Base-by-base conservation (phyloP, 352 stramenopile species). In the Phytophthora crassamura region DNA sequence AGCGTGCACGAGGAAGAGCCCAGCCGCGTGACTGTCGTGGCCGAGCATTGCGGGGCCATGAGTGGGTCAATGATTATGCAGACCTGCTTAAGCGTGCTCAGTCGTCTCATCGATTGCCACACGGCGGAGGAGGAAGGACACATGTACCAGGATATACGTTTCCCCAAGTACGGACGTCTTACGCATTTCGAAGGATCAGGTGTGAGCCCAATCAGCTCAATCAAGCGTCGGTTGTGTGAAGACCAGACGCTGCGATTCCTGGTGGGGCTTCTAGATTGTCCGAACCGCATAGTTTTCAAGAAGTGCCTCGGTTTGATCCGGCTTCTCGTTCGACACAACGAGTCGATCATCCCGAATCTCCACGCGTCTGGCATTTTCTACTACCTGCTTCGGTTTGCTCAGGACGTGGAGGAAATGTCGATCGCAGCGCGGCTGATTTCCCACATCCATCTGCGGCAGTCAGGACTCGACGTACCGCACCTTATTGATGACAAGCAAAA, bases 31-130 rank as follows among this genome's bases (percentile, higher is more conserved):
- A 92, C 82, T 9, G 84, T 93, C 14, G 83, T 92, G 34, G 80
- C 82, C 11, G 86, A 94, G 51, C 84, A 93, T 64, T 90, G 75
- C 28, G 86, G 86, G 16, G 72, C 80, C 0, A 94, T 94, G 83
- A 93, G 86, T 58, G 74, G 80, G 9, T 91, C 84, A 6, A 94
- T 94, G 86, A 95, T 95, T 63, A 86, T 94, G 77, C 88, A 95
- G 54, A 94, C 88, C 6, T 95, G 88, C 40, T 72, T 95, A 52
- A 91, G 86, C 55, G 83, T 95, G 5, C 67, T 95, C 16, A 93
- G 84, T 58, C 79, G 86, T 18, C 74, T 95, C 9, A 86, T 95
- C 32, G 86, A 95, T 64, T 94, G 86, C 47, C 85, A 94, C 43
- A 94, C 88, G 15, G 77, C 85, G 5, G 82, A 91, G 58, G 84